Evolutionary conservation across 306 rosid species (phyloP).

Genomic region (Echinosophora koreensis): DNA sequence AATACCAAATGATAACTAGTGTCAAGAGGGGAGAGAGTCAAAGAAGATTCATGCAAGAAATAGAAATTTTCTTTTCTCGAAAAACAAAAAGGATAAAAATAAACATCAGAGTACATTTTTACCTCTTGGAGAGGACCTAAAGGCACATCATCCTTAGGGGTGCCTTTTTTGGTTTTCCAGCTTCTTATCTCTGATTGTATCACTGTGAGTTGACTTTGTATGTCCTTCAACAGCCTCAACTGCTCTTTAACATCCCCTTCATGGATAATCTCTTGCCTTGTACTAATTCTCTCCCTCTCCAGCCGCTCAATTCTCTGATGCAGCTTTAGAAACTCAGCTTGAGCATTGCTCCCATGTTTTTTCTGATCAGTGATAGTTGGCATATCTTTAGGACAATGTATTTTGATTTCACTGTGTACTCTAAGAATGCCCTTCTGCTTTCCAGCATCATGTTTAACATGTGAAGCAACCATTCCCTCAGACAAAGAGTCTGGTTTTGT

Average conservation of each 20-base stretch:
- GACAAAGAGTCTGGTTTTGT: conserved; percentile 54
- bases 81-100: conserved; percentile 11
- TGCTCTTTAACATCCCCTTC: conserved; percentile 67
- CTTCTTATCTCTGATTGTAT: conserved; percentile 65
- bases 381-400: conserved; percentile 34
- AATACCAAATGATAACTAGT: background rate
- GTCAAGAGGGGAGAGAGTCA: background rate
- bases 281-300: conserved; percentile 56
- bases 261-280: conserved; percentile 63
- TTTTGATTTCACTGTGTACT: conserved; percentile 43
- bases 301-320: conserved; percentile 60
- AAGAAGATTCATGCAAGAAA: background rate
- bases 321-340: conserved; percentile 59
- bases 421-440: conserved; percentile 49
- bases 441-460: conserved; percentile 40
- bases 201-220: conserved; percentile 62
- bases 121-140: conserved; percentile 71
- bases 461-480: conserved; percentile 42
- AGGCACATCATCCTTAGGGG: conserved; percentile 52
- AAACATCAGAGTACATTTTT: conserved; percentile 29
- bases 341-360: conserved; percentile 47
- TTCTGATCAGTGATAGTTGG: conserved; percentile 34
- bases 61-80: background rate
- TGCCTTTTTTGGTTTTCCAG: conserved; percentile 51
- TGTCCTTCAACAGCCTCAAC: conserved; percentile 73